These are phyloP conservation scores for Calonectria pauciramosa DNA, from an alignment of 2,329 filamentous ascomycete genomes.

Conservation along the genomic window DNA sequence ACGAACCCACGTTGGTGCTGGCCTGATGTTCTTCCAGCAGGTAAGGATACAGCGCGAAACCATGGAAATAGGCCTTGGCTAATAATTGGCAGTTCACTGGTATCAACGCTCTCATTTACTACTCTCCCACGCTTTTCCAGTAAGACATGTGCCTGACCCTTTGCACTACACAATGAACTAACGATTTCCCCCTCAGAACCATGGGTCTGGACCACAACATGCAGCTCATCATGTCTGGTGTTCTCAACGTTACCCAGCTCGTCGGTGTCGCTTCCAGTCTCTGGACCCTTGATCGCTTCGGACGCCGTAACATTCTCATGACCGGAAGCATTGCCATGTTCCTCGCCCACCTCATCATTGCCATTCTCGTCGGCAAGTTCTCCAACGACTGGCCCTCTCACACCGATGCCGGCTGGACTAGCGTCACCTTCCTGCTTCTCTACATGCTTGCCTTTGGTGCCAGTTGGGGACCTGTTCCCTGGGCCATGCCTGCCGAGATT, in stretches of 20 bases:
- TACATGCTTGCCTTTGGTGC: conserved; percentile 73
- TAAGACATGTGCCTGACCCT: not conserved
- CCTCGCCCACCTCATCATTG: conserved; percentile 44
- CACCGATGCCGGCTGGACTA: conserved; percentile 45
- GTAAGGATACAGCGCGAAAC: too few relatives aligned
- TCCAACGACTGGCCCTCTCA: conserved; percentile 42
- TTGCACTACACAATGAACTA: not conserved
- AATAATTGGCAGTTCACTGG: conserved; percentile 38
- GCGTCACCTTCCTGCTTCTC: conserved; percentile 54
- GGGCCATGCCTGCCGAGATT: conserved; percentile 67
- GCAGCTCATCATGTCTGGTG: conserved; percentile 50
- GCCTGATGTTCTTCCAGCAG: conserved; percentile 71
- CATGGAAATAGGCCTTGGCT: not conserved
- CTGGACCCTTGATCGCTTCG: conserved; percentile 55
- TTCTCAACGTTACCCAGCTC: conserved; percentile 48
- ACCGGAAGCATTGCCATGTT: conserved; percentile 45
- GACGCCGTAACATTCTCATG: conserved; percentile 44
- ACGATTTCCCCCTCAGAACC: conserved; percentile 42
- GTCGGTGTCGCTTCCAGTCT: conserved; percentile 58
- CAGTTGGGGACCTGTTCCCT: conserved; percentile 68
- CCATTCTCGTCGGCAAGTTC: conserved; percentile 44
- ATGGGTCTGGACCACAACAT: conserved; percentile 60
- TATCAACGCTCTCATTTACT: conserved; percentile 66
- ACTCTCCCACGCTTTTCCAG: conserved; percentile 70
- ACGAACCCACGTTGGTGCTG: conserved; percentile 59